These are phyloP conservation scores for Orbilia javanica DNA, from an alignment of 2,329 filamentous ascomycete species.

Conservation along the genomic window DNA sequence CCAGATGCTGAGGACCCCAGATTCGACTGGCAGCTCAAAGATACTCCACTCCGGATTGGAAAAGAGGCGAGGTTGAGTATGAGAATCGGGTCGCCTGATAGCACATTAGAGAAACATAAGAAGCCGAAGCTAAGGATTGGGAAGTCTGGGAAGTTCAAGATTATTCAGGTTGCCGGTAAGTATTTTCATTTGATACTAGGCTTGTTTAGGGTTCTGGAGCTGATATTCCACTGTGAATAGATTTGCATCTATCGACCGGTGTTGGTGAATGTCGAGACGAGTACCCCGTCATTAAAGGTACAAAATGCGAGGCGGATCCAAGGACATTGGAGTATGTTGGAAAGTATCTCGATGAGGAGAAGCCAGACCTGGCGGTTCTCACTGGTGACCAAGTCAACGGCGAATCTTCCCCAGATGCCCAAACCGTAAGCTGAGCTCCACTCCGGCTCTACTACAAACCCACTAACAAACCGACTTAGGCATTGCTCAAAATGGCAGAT, in stretches of 20 bases:
- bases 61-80: constrained; percentile 74
- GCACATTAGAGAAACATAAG: constrained; percentile 68
- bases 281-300: constrained; percentile 70
- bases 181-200: neutral
- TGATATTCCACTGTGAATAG: constrained; percentile 64
- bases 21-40: constrained; percentile 83
- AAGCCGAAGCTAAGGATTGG: constrained; percentile 82
- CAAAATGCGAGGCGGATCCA: constrained; percentile 88
- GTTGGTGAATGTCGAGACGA: constrained; percentile 86
- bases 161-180: constrained; percentile 82
- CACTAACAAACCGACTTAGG: constrained; percentile 67
- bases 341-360: constrained; percentile 87
- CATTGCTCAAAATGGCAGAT: constrained; percentile 92
- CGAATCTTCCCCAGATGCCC: constrained; percentile 88
- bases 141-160: constrained; percentile 95
- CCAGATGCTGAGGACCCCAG: constrained; percentile 92
- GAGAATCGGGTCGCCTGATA: constrained; percentile 75
- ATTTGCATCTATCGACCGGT: constrained; percentile 92
- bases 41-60: constrained; percentile 64
- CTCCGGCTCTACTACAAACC: neutral
- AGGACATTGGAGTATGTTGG: constrained; percentile 90
- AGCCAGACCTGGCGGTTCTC: constrained; percentile 89
- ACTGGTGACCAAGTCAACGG: constrained; percentile 97
- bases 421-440: constrained; percentile 73
- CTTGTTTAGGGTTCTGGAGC: neutral